Percentiles rank a stretch among this genome's conserved stretches.
Evolutionary conservation across 75 land plant species (phyloP).

Genomic region (Pinus taeda): DNA sequence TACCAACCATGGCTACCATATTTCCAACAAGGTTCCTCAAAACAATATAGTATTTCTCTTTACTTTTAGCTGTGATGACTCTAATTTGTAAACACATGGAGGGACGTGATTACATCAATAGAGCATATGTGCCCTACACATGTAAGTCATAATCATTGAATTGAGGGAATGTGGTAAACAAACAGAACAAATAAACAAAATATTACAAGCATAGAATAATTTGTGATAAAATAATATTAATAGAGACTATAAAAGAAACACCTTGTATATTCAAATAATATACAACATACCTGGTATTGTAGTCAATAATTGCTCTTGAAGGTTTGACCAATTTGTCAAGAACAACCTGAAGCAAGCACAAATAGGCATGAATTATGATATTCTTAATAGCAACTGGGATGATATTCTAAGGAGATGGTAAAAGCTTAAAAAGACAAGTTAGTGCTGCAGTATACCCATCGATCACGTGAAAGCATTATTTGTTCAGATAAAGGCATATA

Average conservation of each 20-base stretch:
- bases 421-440: neutral
- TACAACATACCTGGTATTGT: conserved; percentile 74
- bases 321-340: conserved; percentile 91
- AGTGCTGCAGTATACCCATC: neutral
- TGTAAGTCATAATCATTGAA: too few relatives aligned
- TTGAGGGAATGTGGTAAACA: neutral
- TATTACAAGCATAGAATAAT: neutral
- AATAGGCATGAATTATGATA: neutral
- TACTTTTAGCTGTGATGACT: too few relatives aligned
- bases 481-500: neutral
- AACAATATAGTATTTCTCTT: too few relatives aligned
- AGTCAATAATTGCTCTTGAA: conserved; percentile 66
- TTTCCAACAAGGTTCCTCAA: too few relatives aligned
- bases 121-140: too few relatives aligned
- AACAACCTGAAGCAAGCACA: conserved; percentile 41
- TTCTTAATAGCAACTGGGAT: neutral
- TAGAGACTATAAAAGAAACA: neutral
- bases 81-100: too few relatives aligned
- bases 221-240: neutral
- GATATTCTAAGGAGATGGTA: neutral
- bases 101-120: too few relatives aligned
- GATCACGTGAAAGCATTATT: neutral
- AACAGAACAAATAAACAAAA: neutral
- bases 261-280: neutral
- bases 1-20: too few relatives aligned